Base-by-base conservation (phyloP, 441 rosid species). In the Isatis lusitanica region DNA sequence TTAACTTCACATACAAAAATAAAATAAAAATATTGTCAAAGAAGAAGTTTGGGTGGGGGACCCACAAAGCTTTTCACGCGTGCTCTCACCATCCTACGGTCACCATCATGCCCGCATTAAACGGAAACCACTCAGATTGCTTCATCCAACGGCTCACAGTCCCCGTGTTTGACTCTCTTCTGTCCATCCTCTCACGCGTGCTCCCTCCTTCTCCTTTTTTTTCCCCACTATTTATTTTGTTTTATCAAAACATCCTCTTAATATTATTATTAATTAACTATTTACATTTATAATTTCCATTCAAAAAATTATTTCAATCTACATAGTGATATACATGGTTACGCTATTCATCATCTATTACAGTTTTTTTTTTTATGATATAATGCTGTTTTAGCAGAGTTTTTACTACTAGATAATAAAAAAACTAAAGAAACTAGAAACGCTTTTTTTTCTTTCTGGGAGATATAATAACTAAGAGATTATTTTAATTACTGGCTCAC, bases 41-140 rank as follows among this genome's bases (percentile, higher is more conserved):
- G 38, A 58, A 74, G 81, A 21, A 82, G 51, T 66, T 28, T 11
- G 10, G 84, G n/a, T 76, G 76, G 66, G 60, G 81, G 87, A 42
- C 82, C 91, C 30, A 61, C 16, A 83, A 26, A 80, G 74, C 82
- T 39, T 65, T 79, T 85, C 86, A 90, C 90, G 92, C 91, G 88
- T 90, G 94, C 88, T 80, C 57, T 13, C 7, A 11, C 4, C 48
- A 88, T 87, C 94, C 81, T 52, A 88, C 88, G 90, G 87, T 75
- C 79, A 64, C 72, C 64, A 71, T 80, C 80, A 63, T 57, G 63
- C 43, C 85, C 90, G 84, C 83, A 66, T 79, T 71, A 82, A 70
- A 73, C 84, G 87, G 82, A 75, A 68, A 83, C 74, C 78, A 78
- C 44, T 63, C 18, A 68, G 66, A 73, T 67, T 70, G 57, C 57